Evolutionary conservation across 441 rosid genomes (phyloP).

Genomic region (Gossypium schwendimanii): DNA sequence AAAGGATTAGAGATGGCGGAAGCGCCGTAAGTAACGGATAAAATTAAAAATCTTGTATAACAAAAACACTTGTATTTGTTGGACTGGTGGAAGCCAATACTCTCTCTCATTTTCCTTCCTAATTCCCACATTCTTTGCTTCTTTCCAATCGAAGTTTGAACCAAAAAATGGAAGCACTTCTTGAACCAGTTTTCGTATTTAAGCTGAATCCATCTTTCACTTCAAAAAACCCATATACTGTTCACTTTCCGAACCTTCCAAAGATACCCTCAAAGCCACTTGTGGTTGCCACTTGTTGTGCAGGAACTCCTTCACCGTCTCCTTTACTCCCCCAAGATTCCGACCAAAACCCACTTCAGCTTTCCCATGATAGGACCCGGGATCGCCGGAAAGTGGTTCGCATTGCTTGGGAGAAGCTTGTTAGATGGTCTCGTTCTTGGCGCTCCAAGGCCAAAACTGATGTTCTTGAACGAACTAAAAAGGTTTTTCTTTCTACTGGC

Average conservation of each 20-base stretch:
- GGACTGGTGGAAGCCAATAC: too few species aligned
- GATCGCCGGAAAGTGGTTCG: conserved; percentile 66
- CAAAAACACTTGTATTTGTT: too few species aligned
- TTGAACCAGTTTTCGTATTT: background rate
- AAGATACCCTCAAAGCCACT: background rate
- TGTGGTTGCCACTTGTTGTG: conserved; percentile 3
- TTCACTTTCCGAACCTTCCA: background rate
- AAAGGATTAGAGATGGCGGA: background rate
- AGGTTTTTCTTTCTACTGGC: conserved; percentile 31
- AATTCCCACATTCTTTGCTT: background rate
- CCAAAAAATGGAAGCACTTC: background rate
- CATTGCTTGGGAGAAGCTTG: conserved; percentile 83
- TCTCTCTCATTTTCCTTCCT: background rate
- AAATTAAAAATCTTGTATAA: background rate
- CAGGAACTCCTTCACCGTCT: conserved; percentile 6
- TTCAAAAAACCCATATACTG: background rate
- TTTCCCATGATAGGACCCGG: conserved; percentile 26
- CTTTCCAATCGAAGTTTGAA: background rate
- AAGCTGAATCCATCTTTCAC: background rate
- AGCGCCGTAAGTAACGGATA: conserved; percentile 7
- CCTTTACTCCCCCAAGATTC: conserved; percentile 3
- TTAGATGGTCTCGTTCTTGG: conserved; percentile 85
- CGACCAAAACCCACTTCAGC: background rate
- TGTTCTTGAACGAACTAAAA: conserved; percentile 67
- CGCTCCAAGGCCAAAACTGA: conserved; percentile 68